Evolutionary conservation across 176 grass and related monocot species (phyloP).

Genomic region (Olyra latifolia): DNA sequence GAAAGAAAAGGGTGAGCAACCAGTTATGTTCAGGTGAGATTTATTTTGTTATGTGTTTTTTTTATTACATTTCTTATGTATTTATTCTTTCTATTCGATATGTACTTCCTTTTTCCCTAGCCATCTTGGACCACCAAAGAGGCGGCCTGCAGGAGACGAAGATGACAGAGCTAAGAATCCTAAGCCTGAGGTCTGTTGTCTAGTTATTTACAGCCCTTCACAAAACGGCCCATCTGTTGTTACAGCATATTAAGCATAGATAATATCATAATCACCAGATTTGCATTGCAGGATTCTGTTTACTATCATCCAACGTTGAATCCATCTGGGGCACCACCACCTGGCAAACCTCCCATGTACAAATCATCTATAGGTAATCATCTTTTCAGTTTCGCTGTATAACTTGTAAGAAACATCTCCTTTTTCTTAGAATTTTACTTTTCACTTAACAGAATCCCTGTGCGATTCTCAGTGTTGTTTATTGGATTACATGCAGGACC

Average conservation of each 20-base stretch:
- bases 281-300: conserved; percentile 67
- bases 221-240: neutral
- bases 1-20: conserved; percentile 93
- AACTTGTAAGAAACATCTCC: neutral
- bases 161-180: conserved; percentile 73
- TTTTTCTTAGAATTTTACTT: neutral
- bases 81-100: conserved; percentile 13
- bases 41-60: conserved; percentile 33
- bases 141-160: conserved; percentile 75
- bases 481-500: conserved; percentile 54
- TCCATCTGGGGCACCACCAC: conserved; percentile 85
- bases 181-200: conserved; percentile 70
- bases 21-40: conserved; percentile 93
- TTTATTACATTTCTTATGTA: conserved; percentile 37
- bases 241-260: conserved; percentile 12
- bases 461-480: conserved; percentile 34
- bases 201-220: conserved; percentile 8
- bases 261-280: conserved; percentile 37
- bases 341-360: conserved; percentile 94
- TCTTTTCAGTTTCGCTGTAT: neutral
- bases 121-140: conserved; percentile 82
- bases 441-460: neutral
- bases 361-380: conserved; percentile 77
- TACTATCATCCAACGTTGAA: conserved; percentile 91
- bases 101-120: conserved; percentile 41